Evolutionary conservation across 2,329 filamentous ascomycete genomes (phyloP), one percentile per base, ranked within the genome.

Genomic region (Nigrospora osmanthi): DNA sequence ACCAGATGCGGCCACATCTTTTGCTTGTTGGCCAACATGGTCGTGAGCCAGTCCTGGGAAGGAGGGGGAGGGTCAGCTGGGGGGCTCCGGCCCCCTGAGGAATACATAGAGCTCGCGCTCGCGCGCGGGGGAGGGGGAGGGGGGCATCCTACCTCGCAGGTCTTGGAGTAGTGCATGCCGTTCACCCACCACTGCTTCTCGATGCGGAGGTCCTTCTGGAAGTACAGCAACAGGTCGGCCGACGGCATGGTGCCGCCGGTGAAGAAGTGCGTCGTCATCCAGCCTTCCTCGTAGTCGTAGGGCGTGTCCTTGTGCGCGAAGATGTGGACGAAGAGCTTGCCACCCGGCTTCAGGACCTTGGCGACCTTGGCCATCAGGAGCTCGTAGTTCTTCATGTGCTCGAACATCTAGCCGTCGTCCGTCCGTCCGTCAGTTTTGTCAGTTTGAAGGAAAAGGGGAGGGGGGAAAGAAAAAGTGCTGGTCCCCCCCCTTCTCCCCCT

Each of bases 381-480:
- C 49, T 82, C 75, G 61, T 87, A 86, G 61, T 87, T 87, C 60
- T 87, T 87, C 82, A 87, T 86, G 61, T 87, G 83, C 59, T 87
- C 83, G 56, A 87, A 86, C 12, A 87, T 70, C 71, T 85, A n/a
- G 42, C 31, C 3, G 5, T 16, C 5, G 23, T 40, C 11, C 11
- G 17, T n/a, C 9, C 7, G 16, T 11, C 9, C 7, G 16, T 32
- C n/a, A n/a, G n/a, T n/a, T n/a, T 10, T 30, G 13, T 32, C 15
- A 13, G 16, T 11, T 19, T 31, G 16, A 13, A 35, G 30, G 9
- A 28, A 7, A 10, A 7, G 5, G 23, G 2, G 2, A 10, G 23
- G n/a, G n/a, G n/a, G n/a, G n/a, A n/a, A n/a, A n/a, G n/a, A n/a
- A n/a, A n/a, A n/a, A n/a, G n/a, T n/a, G n/a, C n/a, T n/a, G n/a